phyloP scores from a whole-genome alignment of 2,329 filamentous ascomycete species.

The Colletotrichum brevisporum region DNA sequence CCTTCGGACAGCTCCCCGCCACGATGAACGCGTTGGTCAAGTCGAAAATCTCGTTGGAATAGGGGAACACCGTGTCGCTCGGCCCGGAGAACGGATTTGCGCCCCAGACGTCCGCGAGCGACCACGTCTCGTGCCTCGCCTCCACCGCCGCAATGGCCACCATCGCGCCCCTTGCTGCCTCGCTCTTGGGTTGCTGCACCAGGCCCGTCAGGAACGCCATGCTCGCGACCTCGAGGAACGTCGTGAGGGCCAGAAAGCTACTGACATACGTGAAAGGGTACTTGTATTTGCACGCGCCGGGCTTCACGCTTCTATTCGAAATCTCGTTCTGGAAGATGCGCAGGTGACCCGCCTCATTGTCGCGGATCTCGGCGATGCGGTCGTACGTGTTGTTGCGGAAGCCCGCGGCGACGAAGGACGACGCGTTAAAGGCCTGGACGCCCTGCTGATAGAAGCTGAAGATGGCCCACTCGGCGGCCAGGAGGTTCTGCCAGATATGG shows the following conservation, averaged over 20 bases:
- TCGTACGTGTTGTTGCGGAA: conserved; percentile 42
- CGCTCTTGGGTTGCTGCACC: conserved; percentile 50
- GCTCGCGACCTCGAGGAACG: conserved; percentile 53
- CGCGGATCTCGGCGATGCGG: conserved; percentile 49
- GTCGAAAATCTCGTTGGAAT: background rate
- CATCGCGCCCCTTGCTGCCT: conserved; percentile 53
- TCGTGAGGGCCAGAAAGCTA: conserved; percentile 45
- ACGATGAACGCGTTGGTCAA: background rate
- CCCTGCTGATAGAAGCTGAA: conserved; percentile 58
- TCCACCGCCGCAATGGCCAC: conserved; percentile 53
- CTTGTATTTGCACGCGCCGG: conserved; percentile 39
- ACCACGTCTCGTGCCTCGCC: conserved; percentile 57
- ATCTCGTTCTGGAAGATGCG: conserved; percentile 60
- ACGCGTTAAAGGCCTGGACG: conserved; percentile 55
- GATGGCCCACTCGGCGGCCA: conserved; percentile 60
- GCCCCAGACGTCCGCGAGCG: conserved; percentile 50
- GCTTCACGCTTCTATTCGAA: conserved; percentile 57
- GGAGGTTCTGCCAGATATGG: conserved; percentile 59
- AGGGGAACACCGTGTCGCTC: background rate
- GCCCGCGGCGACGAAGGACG: conserved; percentile 23
- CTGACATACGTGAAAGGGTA: background rate
- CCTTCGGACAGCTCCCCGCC: background rate
- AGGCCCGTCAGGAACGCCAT: conserved; percentile 58
- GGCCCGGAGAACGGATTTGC: conserved; percentile 3
- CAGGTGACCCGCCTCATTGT: conserved; percentile 61